Evolutionary conservation across 1,139 yeast species (phyloP).

Genomic region (Blastobotrys buckinghamii): DNA sequence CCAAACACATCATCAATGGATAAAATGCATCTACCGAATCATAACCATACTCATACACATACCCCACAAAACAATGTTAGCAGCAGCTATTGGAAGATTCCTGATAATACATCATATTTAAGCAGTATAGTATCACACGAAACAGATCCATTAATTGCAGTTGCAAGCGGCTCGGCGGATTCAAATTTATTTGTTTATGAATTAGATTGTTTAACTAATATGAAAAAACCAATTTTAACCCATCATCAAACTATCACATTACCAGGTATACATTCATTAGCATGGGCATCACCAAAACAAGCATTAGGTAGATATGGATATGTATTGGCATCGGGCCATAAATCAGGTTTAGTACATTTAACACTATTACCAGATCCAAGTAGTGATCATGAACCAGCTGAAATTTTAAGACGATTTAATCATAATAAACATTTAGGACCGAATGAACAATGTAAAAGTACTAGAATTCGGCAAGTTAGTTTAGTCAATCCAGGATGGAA

Average conservation of each 20-base stretch:
- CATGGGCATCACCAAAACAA: slow-evolving; percentile 49
- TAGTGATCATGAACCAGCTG: slow-evolving; percentile 50
- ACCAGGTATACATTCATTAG: slow-evolving; percentile 59
- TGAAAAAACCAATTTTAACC: slow-evolving; percentile 38
- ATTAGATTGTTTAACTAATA: slow-evolving; percentile 33
- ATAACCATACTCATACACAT: neutral
- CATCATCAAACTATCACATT: slow-evolving; percentile 71
- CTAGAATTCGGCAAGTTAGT: slow-evolving; percentile 37
- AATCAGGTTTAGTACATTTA: slow-evolving; percentile 61
- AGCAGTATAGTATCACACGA: slow-evolving; percentile 50
- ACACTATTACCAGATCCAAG: slow-evolving; percentile 58
- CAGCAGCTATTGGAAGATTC: slow-evolving; percentile 57
- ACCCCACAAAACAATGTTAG: slow-evolving; percentile 3
- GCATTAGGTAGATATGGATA: slow-evolving; percentile 34
- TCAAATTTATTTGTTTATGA: slow-evolving; percentile 63
- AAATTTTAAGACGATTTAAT: slow-evolving; percentile 66
- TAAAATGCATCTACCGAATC: neutral
- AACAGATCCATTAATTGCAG: slow-evolving; percentile 47
- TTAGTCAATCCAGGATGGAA: slow-evolving; percentile 38
- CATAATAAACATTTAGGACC: slow-evolving; percentile 52
- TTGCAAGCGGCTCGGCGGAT: slow-evolving; percentile 52
- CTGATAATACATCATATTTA: slow-evolving; percentile 51
- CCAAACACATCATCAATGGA: neutral
- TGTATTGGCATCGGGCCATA: slow-evolving; percentile 61
- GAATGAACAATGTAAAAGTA: slow-evolving; percentile 19